Conservation (phyloP, 176 grass and related monocot species). For the Hsuehochloa calcarea region DNA sequence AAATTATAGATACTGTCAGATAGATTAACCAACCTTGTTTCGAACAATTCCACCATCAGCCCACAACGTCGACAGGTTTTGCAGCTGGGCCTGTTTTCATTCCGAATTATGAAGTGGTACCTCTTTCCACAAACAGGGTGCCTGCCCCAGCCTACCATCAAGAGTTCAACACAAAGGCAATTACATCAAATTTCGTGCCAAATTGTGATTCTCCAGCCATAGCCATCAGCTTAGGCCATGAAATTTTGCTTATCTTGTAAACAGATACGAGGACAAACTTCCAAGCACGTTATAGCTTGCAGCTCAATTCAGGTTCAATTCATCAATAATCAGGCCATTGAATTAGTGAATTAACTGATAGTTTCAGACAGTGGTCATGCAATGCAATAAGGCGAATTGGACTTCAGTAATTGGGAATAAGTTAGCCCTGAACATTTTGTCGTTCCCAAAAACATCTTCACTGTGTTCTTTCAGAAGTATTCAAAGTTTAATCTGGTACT, state of each 20-base stretch:
- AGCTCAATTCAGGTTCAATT: background rate
- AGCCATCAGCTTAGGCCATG: background rate
- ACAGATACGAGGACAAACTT: background rate
- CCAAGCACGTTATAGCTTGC: background rate
- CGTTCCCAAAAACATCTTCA: background rate
- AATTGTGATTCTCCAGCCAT: constrained; percentile 10
- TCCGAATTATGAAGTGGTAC: constrained; percentile 82
- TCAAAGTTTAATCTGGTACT: too few relatives aligned
- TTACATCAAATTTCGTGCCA: background rate
- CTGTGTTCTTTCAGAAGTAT: too few relatives aligned
- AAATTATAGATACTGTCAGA: background rate
- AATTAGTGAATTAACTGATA: background rate
- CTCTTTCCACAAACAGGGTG: constrained; percentile 74
- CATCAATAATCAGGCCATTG: background rate
- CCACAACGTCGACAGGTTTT: constrained; percentile 56
- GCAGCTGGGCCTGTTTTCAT: background rate
- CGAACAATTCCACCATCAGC: constrained; percentile 22
- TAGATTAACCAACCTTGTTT: constrained; percentile 42
- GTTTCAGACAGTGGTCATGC: background rate
- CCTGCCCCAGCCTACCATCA: constrained; percentile 65
- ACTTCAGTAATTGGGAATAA: background rate
- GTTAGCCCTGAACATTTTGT: background rate
- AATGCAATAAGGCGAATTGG: background rate
- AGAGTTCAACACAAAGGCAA: background rate
- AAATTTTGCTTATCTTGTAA: background rate